Evolutionary conservation across 805 yeast genomes (phyloP).

Genomic region (Ogataea saltuana): DNA sequence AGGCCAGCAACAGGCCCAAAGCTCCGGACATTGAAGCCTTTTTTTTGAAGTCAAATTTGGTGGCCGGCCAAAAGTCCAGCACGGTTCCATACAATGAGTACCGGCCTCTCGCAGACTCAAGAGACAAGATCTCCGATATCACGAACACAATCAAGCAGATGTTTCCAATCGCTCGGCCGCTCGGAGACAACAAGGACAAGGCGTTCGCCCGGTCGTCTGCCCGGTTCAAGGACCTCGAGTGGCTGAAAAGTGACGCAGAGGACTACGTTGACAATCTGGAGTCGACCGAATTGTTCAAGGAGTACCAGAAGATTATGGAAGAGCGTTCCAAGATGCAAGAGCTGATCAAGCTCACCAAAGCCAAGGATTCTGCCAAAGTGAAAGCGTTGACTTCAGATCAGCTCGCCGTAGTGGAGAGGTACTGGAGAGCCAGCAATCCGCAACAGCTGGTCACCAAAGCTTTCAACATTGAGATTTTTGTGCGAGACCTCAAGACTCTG

Average conservation of each 20-base stretch:
- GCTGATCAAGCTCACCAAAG: conserved; percentile 37
- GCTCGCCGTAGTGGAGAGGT: conserved; percentile 34
- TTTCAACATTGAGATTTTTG: conserved; percentile 58
- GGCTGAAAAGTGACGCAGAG: conserved; percentile 33
- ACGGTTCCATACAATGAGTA: conserved; percentile 6
- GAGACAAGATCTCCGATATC: conserved; percentile 14
- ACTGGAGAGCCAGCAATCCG: conserved; percentile 34
- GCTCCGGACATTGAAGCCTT: conserved; percentile 23
- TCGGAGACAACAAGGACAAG: conserved; percentile 3
- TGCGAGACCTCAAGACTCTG: conserved; percentile 71
- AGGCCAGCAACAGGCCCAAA: background rate
- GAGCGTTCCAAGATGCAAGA: conserved; percentile 42
- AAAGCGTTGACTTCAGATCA: conserved; percentile 36
- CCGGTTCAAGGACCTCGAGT: conserved; percentile 33
- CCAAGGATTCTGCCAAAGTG: conserved; percentile 37
- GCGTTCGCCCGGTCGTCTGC: conserved; percentile 24
- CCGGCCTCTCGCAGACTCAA: conserved; percentile 2
- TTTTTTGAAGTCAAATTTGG: conserved; percentile 15
- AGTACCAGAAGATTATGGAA: conserved; percentile 44
- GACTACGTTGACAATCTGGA: conserved; percentile 35
- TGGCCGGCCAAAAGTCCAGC: background rate
- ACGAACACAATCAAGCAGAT: conserved; percentile 16
- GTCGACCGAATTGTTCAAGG: conserved; percentile 37
- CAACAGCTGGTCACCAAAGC: conserved; percentile 35
- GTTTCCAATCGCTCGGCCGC: conserved; percentile 10